These are phyloP conservation scores for Pyrenopolyporus hunteri DNA, from an alignment of 495 filamentous ascomycete species.

Conservation along the genomic window DNA sequence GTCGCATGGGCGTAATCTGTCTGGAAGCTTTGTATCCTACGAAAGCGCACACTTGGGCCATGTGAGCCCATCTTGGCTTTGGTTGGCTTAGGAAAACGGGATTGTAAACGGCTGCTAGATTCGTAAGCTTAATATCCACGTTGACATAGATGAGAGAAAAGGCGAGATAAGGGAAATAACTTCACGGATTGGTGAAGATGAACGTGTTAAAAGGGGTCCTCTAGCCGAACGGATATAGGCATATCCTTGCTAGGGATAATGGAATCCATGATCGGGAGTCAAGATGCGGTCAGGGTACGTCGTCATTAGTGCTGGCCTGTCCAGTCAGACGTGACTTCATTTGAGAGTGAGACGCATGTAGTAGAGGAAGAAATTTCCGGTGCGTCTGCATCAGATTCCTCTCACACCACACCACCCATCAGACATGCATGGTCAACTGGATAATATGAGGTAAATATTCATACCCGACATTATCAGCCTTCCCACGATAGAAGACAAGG, in stretches of 20 bases:
- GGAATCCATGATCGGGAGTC: constrained; percentile 1
- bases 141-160: background rate
- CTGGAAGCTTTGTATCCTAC: constrained; percentile 80
- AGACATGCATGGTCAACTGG: constrained; percentile 18
- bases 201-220: constrained; percentile 6
- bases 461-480: constrained; percentile 18
- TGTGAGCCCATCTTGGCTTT: constrained; percentile 45
- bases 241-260: background rate
- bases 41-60: constrained; percentile 64
- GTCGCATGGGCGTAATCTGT: constrained; percentile 84
- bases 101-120: constrained; percentile 26
- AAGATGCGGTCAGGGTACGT: constrained; percentile 37
- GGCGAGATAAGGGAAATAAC: background rate
- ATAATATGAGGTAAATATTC: constrained; percentile 18
- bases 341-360: constrained; percentile 19
- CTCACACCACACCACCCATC: constrained; percentile 15
- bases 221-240: constrained; percentile 16
- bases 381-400: constrained; percentile 27
- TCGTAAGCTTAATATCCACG: constrained; percentile 26
- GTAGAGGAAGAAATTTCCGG: constrained; percentile 29
- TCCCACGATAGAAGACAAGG: constrained; percentile 3
- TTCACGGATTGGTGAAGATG: constrained; percentile 3
- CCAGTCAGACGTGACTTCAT: constrained; percentile 23
- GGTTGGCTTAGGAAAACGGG: constrained; percentile 22
- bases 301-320: constrained; percentile 6